These are phyloP conservation scores for Elaeis guineensis DNA, from an alignment of 176 grass and related monocot species.

Conservation along the genomic window DNA sequence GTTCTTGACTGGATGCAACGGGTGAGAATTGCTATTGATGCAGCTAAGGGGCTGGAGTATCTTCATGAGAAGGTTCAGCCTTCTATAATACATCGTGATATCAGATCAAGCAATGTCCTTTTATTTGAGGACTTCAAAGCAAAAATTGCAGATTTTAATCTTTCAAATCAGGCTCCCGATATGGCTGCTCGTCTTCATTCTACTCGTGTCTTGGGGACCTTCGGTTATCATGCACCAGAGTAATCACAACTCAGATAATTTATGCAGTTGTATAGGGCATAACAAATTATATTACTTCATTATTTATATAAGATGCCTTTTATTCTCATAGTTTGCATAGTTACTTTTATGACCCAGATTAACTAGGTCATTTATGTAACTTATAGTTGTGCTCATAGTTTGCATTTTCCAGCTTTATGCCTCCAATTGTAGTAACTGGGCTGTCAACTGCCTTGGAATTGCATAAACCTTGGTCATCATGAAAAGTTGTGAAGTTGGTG, in stretches of 20 bases:
- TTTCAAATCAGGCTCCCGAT: conserved; percentile 87
- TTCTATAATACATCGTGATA: conserved; percentile 71
- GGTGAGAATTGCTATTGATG: conserved; percentile 66
- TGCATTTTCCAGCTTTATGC: no score
- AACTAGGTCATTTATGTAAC: no score
- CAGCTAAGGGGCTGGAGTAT: conserved; percentile 81
- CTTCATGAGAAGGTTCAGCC: conserved; percentile 84
- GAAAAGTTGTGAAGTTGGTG: no score
- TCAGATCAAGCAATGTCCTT: conserved; percentile 87
- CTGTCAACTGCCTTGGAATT: no score
- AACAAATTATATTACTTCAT: no score
- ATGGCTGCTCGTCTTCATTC: conserved; percentile 87
- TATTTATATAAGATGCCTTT: no score
- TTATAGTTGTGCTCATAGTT: no score
- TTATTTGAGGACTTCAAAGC: conserved; percentile 88
- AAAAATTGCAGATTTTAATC: conserved; percentile 89
- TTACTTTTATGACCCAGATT: no score
- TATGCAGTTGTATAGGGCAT: no score
- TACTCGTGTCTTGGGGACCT: conserved; percentile 87
- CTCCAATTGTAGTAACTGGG: no score
- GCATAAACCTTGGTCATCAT: no score
- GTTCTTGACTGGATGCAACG: conserved; percentile 88
- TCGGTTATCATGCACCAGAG: conserved; percentile 94
- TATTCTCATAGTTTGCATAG: no score
- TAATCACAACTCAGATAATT: conserved; percentile 24